Evolutionary conservation across 1,284 basidiomycete species (phyloP).

Genomic region (Ceratobasidium sp.): DNA sequence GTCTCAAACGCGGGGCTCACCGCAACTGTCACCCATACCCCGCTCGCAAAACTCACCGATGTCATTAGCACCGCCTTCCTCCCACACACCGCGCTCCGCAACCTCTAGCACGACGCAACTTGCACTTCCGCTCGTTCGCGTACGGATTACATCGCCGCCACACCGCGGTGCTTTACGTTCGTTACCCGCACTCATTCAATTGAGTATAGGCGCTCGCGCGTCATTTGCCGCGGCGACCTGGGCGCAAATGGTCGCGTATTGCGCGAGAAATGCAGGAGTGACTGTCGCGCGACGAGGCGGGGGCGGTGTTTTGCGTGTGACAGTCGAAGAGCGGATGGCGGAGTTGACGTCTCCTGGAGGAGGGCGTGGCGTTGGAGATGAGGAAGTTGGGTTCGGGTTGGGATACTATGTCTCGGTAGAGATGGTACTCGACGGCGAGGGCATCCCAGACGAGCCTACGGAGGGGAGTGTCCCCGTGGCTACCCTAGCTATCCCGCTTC

Average conservation of each 20-base stretch:
- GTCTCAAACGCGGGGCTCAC: neutral
- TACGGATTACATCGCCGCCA: slow-evolving; percentile 36
- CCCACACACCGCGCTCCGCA: slow-evolving; percentile 12
- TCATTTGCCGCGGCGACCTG: slow-evolving; percentile 41
- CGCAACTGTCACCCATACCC: neutral
- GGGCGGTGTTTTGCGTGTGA: slow-evolving; percentile 12
- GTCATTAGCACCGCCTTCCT: slow-evolving; percentile 10
- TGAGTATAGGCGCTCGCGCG: slow-evolving; percentile 15
- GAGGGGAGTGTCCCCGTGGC: slow-evolving; percentile 35
- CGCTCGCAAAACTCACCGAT: slow-evolving; percentile 16
- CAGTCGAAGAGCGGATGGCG: slow-evolving; percentile 39
- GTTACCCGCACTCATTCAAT: slow-evolving; percentile 32
- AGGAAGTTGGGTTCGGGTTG: slow-evolving; percentile 38
- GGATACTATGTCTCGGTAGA: slow-evolving; percentile 42
- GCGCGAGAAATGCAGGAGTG: slow-evolving; percentile 26
- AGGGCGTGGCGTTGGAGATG: slow-evolving; percentile 27
- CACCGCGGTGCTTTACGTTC: slow-evolving; percentile 22
- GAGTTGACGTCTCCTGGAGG: slow-evolving; percentile 30
- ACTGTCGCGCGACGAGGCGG: slow-evolving; percentile 28
- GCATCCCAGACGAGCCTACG: neutral
- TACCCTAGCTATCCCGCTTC: slow-evolving; percentile 23
- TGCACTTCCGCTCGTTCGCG: slow-evolving; percentile 34
- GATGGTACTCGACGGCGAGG: slow-evolving; percentile 33
- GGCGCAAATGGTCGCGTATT: slow-evolving; percentile 44
- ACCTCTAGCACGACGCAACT: slow-evolving; percentile 11